phyloP scores from a whole-genome alignment of 2,329 filamentous ascomycete genomes.

The Coleophoma eucalyptorum region DNA sequence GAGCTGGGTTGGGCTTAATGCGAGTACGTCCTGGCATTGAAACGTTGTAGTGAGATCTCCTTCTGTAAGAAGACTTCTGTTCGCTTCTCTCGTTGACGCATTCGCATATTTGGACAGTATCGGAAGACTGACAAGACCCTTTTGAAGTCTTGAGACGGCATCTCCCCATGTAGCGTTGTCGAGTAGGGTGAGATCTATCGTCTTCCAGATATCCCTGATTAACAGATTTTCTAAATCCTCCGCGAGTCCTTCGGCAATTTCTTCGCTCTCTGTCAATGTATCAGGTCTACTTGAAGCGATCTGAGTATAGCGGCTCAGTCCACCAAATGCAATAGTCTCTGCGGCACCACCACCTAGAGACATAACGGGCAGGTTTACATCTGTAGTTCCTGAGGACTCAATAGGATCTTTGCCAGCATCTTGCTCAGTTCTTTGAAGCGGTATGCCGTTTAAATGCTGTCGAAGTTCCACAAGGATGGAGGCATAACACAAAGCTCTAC shows the following conservation, averaged over 20 bases:
- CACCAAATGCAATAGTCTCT: conserved; percentile 61
- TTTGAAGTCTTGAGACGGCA: conserved; percentile 56
- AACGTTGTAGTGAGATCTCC: conserved; percentile 38
- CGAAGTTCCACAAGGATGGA: conserved; percentile 39
- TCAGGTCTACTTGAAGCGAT: conserved; percentile 6
- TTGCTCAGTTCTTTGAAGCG: neutral
- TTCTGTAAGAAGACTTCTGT: conserved; percentile 37
- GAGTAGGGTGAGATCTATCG: conserved; percentile 55
- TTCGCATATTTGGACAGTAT: conserved; percentile 50
- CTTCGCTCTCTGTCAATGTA: neutral
- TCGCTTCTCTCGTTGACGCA: conserved; percentile 39
- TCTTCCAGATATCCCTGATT: conserved; percentile 4
- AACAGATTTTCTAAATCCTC: conserved; percentile 7
- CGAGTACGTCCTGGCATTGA: conserved; percentile 45
- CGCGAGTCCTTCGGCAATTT: conserved; percentile 2
- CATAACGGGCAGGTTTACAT: conserved; percentile 9
- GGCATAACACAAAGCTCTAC: conserved; percentile 78
- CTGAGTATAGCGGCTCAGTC: conserved; percentile 38
- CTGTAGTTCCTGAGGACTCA: neutral
- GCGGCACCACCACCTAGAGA: conserved; percentile 47
- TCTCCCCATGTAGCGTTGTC: conserved; percentile 77
- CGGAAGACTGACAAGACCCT: conserved; percentile 48
- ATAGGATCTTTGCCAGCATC: neutral
- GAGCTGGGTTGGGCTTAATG: conserved; percentile 32
- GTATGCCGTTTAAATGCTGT: conserved; percentile 11